Evolutionary conservation across 2,329 filamentous ascomycete genomes (phyloP).

Genomic region (Monosporascus sp.): DNA sequence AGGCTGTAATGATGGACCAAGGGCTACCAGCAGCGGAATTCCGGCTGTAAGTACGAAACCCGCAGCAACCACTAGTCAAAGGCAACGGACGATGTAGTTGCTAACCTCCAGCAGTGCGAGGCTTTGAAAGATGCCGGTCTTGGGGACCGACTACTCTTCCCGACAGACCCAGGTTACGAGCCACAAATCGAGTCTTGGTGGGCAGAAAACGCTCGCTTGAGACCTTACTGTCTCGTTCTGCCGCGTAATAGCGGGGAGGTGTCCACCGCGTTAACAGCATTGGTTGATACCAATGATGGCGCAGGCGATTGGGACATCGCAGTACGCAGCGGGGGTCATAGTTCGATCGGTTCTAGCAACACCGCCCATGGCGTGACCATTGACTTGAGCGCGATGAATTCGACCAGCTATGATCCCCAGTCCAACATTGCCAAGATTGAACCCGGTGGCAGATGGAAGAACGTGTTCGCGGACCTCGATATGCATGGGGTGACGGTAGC

Average conservation of each 20-base stretch:
- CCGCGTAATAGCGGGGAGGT: conserved; percentile 18
- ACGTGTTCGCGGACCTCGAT: conserved; percentile 21
- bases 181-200: conserved; percentile 19
- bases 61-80: not conserved
- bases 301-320: conserved; percentile 35
- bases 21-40: conserved; percentile 5
- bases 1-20: not conserved
- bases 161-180: conserved; percentile 15
- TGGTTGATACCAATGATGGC: conserved; percentile 13
- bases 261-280: conserved; percentile 12
- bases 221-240: conserved; percentile 19
- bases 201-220: conserved; percentile 14
- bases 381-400: conserved; percentile 34
- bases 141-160: conserved; percentile 14
- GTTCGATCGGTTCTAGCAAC: conserved; percentile 37
- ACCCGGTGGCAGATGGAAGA: conserved; percentile 21
- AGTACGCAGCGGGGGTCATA: conserved; percentile 46
- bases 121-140: conserved; percentile 17
- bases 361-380: conserved; percentile 39
- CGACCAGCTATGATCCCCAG: conserved; percentile 24
- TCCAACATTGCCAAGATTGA: conserved; percentile 29
- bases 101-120: conserved; percentile 15
- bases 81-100: not conserved
- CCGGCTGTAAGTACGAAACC: conserved; percentile 4
- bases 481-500: conserved; percentile 17